Evolutionary conservation across 1,139 yeast species (phyloP), one percentile per base, ranked within the genome.

Genomic region (Diutina scorzettiae): DNA sequence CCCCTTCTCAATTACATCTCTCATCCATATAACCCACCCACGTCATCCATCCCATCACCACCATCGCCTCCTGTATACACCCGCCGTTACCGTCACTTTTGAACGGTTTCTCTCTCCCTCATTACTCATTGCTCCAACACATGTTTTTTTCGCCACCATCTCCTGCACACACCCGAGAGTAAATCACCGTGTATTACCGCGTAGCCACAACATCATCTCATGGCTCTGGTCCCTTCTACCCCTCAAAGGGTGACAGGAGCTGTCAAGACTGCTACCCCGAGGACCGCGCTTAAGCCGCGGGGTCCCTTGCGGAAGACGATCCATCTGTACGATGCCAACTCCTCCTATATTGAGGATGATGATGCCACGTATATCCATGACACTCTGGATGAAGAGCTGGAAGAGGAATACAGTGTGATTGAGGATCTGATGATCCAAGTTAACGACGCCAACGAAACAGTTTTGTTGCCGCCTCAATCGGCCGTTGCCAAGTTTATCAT

Each of bases 161-260:
- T n/a, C n/a, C n/a, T n/a, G n/a, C n/a, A n/a, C n/a, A n/a, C n/a
- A n/a, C n/a, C n/a, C n/a, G n/a, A n/a, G n/a, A n/a, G n/a, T n/a
- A n/a, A n/a, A n/a, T n/a, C n/a, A n/a, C n/a, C n/a, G n/a, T n/a
- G n/a, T n/a, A n/a, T n/a, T n/a, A n/a, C n/a, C n/a, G n/a, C n/a
- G n/a, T n/a, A n/a, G n/a, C n/a, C n/a, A n/a, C n/a, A n/a, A n/a
- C n/a, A n/a, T n/a, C n/a, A n/a, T n/a, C n/a, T n/a, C n/a, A n/a
- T n/a, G 39, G 39, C 39, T 23, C 39, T 34, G 39, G 39, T 34
- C 8, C 39, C 39, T 9, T 20, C 27, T 9, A 34, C 39, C 17
- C 39, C 39, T 5, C 39, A 34, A 12, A 12, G 39, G 39, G 11
- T 18, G 16, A 23, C 27, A 9, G 39, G 39, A 14, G 19, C 24